These are phyloP conservation scores for Salvia sclarea DNA, from an alignment of 305 asterid genomes.

Conservation along the genomic window DNA sequence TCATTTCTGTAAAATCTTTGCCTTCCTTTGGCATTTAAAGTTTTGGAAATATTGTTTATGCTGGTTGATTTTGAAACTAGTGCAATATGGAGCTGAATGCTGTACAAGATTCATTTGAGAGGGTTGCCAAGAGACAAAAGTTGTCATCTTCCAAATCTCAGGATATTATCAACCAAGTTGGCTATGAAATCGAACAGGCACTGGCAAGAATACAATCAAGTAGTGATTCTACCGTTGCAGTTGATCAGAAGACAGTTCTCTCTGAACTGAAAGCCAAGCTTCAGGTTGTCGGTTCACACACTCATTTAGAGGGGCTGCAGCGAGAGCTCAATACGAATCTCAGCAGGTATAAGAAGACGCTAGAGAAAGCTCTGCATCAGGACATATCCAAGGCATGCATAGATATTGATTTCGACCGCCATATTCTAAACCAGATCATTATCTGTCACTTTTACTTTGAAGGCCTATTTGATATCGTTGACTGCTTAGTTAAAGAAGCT, in stretches of 20 bases:
- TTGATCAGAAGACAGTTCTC: slow-evolving; percentile 44
- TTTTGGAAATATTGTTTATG: slow-evolving; percentile 6
- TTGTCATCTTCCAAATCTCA: slow-evolving; percentile 45
- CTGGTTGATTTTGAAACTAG: slow-evolving; percentile 30
- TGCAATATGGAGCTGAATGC: slow-evolving; percentile 47
- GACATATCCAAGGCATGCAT: slow-evolving; percentile 54
- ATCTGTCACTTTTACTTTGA: slow-evolving; percentile 50
- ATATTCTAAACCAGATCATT: slow-evolving; percentile 48
- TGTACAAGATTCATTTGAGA: slow-evolving; percentile 51
- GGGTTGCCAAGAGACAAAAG: slow-evolving; percentile 56
- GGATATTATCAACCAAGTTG: slow-evolving; percentile 53
- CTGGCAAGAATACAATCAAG: slow-evolving; percentile 40
- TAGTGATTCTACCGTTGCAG: slow-evolving; percentile 32
- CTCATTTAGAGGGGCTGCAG: slow-evolving; percentile 38
- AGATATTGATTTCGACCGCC: slow-evolving; percentile 45
- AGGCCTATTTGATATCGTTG: slow-evolving; percentile 49
- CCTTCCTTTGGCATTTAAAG: not conserved
- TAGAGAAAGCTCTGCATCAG: slow-evolving; percentile 47
- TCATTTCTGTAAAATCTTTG: not conserved
- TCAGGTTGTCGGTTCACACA: slow-evolving; percentile 30
- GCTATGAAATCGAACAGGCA: slow-evolving; percentile 49
- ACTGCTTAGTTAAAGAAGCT: slow-evolving; percentile 52
- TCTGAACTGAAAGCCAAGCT: slow-evolving; percentile 52
- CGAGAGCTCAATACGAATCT: slow-evolving; percentile 43
- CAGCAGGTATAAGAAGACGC: slow-evolving; percentile 41